Base-by-base conservation (phyloP, 2,329 filamentous ascomycete genomes). In the Rhexocercosporidium sp. region DNA sequence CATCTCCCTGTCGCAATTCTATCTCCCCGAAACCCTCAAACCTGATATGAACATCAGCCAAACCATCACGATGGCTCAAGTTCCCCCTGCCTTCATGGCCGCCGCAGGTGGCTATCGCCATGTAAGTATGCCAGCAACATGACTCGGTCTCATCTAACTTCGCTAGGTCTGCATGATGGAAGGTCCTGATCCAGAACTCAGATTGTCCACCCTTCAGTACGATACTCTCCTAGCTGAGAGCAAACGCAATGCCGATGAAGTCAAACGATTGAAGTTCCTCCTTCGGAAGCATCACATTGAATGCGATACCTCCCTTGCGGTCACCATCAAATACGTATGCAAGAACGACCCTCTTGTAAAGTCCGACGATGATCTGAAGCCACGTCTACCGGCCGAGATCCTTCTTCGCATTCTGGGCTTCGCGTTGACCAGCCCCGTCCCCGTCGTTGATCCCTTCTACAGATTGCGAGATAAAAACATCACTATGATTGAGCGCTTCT, bases 391-490 rank as follows among this genome's bases (percentile, higher is more conserved):
- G 0, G 81, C 81, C 31, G 86, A 88, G 75, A 80, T 88, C 53
- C 79, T 85, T 61, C 75, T 88, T 29, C 80, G 80, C 39, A 83
- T 88, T 60, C 78, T 88, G 56, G 81, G 81, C 49, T 85, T 83
- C 71, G 81, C 85, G 31, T 67, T 88, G 74, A 83, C 81, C 29
- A 84, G 83, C 71, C 73, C 79, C 0, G 67, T 79, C 37, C 82
- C 86, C 37, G 85, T 88, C 69, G 78, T 87, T 59, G 85, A 88
- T 66, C 86, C 86, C 2, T 77, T 88, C 51, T 84, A 79, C 59
- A 81, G 80, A 62, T 70, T 79, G 22, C 80, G 78, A 56, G 71
- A 73, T 2, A 82, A 84, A 29, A 81, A 81, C 65, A 68, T 86
- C 59, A 82, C 84, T 0, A 74, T 72, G 2, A 84, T 86, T 72